Evolutionary conservation across 768 basidiomycete genomes (phyloP).

Genomic region (Cystofilobasidium bisporidii): DNA sequence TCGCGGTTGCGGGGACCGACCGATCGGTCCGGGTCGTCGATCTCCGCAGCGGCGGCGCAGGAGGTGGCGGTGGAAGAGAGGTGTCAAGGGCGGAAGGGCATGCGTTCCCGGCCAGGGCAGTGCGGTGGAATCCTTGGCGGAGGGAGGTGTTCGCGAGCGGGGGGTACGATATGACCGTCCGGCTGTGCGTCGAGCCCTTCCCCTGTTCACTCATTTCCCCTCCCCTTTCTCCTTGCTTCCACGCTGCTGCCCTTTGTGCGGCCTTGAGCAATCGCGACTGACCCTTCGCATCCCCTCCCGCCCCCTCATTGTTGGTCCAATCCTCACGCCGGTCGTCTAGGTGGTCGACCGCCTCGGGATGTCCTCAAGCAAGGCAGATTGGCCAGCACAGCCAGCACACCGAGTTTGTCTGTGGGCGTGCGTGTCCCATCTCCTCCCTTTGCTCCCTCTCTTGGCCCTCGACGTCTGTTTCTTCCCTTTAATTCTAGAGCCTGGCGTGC

Average conservation of each 20-base stretch:
- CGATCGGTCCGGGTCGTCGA: constrained; percentile 14
- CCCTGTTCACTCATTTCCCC: no score
- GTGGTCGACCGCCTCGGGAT: constrained; percentile 58
- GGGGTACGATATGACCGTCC: constrained; percentile 92
- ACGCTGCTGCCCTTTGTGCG: no score
- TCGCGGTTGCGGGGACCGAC: constrained; percentile 17
- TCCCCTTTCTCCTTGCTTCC: no score
- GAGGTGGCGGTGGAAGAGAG: neutral
- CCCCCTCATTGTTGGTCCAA: constrained; percentile 20
- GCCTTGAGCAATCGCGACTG: neutral
- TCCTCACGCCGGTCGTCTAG: constrained; percentile 44
- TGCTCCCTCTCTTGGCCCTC: neutral
- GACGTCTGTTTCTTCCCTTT: no score
- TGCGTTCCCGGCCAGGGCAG: constrained; percentile 15
- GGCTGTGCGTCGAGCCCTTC: constrained; percentile 75
- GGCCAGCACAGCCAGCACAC: constrained; percentile 79
- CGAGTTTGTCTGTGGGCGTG: constrained; percentile 85
- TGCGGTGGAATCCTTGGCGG: constrained; percentile 19
- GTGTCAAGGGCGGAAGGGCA: neutral
- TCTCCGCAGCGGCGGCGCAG: neutral
- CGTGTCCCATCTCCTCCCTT: no score
- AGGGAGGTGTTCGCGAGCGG: constrained; percentile 41
- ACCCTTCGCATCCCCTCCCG: constrained; percentile 1
- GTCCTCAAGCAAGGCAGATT: constrained; percentile 46
- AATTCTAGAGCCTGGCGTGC: no score